phyloP scores from a whole-genome alignment of 495 filamentous ascomycete genomes.

The Tuber borchii region DNA sequence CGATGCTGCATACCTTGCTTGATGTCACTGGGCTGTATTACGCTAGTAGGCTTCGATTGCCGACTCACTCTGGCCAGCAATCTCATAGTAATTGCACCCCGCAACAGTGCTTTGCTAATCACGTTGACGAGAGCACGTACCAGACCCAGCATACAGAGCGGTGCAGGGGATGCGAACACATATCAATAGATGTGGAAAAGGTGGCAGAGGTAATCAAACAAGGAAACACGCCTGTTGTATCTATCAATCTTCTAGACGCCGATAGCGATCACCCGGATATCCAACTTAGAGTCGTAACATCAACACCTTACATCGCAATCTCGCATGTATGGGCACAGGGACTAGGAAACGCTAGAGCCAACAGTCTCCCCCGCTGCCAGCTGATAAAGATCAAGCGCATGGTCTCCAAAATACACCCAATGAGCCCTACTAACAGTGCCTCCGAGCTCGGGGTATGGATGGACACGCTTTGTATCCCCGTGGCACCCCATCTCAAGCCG shows the following conservation, averaged over 20 bases:
- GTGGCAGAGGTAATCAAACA: neutral
- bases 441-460: constrained; percentile 40
- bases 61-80: neutral
- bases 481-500: constrained; percentile 10
- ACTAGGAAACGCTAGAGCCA: constrained; percentile 15
- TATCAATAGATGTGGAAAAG: constrained; percentile 6
- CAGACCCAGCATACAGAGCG: constrained; percentile 9
- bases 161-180: constrained; percentile 11
- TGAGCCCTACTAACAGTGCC: neutral
- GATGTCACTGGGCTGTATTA: constrained; percentile 5
- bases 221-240: constrained; percentile 8
- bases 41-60: constrained; percentile 3
- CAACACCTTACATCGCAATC: constrained; percentile 9
- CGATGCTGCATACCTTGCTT: constrained; percentile 11
- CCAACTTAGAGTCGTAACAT: neutral
- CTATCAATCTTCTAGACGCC: neutral
- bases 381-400: constrained; percentile 5
- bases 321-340: constrained; percentile 22
- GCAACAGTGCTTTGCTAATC: constrained; percentile 11
- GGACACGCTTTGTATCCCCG: constrained; percentile 44
- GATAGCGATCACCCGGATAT: neutral
- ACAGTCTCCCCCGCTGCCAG: constrained; percentile 21
- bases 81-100: constrained; percentile 4
- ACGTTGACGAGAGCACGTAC: constrained; percentile 17
- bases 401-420: constrained; percentile 4